Base-by-base conservation (phyloP, 116 monocot species). In the Trichopus zeylanicus region DNA sequence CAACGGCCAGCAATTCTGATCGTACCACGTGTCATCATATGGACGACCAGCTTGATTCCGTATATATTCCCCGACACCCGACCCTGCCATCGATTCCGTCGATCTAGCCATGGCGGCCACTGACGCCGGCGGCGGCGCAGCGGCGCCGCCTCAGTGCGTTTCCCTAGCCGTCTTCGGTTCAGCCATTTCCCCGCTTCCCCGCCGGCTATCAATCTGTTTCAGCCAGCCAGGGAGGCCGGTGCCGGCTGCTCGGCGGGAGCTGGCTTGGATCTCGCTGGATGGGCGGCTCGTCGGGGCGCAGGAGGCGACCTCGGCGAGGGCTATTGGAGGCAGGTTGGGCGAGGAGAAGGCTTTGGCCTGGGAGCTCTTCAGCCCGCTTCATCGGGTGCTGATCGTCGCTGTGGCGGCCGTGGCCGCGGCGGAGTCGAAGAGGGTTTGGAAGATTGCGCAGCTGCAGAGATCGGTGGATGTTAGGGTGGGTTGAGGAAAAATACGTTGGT, bases 331-430 rank as follows among this genome's bases (percentile, higher is more conserved):
- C 29, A 75, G 74, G 3, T 54, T 97, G 47, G 46, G 60, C 31
- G 15, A 15, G 6, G 68, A 75, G 48, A 90, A 84, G 52, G 60
- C 72, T 24, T 60, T 70, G 28, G 87, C 81, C 0, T 97, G 90
- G 90, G 81, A 97, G 73, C 67, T 87, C 47, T 90, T 97, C 48
- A 77, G 61, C 25, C 84, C 91, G 10, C 53, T 91, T 61, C 85
- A 97, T 37, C 71, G 91, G 23, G 82, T 85, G 13, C 80, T 97
- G 26, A 19, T 77, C 19, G 93, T 88, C 1, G 88, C 88, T 16
- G 57, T 84, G 53, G 66, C 77, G 11, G 84, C 84, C 23, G 71
- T 67, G 5, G 91, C 84, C 16, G 55, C 75, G 0, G 48, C 69
- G 1, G 70, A 74, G 29, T 66, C 74, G 23, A 75, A 51, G 49